Evolutionary conservation across 2,329 filamentous ascomycete species (phyloP).

Genomic region (Claviceps sp.): DNA sequence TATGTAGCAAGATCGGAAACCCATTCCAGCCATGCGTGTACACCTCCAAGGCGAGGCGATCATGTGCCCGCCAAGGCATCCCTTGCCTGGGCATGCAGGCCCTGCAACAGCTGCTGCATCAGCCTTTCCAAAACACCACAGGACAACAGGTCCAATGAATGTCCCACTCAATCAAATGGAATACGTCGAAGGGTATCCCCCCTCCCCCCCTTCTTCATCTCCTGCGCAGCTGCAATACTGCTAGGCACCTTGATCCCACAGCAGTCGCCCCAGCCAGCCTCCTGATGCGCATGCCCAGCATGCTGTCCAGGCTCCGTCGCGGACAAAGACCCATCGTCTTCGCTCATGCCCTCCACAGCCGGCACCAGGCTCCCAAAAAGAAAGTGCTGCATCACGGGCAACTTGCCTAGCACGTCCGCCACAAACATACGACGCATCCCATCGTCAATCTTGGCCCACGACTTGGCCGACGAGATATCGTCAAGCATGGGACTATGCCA

Average conservation of each 20-base stretch:
- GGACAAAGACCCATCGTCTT: slow-evolving; percentile 35
- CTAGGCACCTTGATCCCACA: slow-evolving; percentile 97
- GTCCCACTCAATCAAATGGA: slow-evolving; percentile 55
- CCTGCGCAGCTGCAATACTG: slow-evolving; percentile 78
- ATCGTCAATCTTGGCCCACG: slow-evolving; percentile 81
- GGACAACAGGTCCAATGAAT: not conserved
- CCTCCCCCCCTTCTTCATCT: slow-evolving; percentile 63
- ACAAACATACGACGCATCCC: slow-evolving; percentile 98
- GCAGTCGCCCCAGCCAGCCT: slow-evolving; percentile 80
- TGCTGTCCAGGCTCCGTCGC: slow-evolving; percentile 35
- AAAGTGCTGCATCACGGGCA: slow-evolving; percentile 98
- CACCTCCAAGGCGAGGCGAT: too few species aligned
- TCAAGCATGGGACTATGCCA: slow-evolving; percentile 99
- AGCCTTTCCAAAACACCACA: not conserved
- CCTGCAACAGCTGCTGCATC: not conserved
- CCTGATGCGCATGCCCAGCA: slow-evolving; percentile 48
- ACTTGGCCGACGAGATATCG: slow-evolving; percentile 83
- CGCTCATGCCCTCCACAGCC: slow-evolving; percentile 69
- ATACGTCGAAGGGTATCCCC: slow-evolving; percentile 54
- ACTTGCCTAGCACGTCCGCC: slow-evolving; percentile 78
- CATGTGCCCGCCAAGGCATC: too few species aligned
- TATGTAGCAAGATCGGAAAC: too few species aligned
- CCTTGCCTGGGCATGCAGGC: not conserved
- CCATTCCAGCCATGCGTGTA: too few species aligned
- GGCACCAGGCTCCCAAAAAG: slow-evolving; percentile 79